Conservation (phyloP, 306 rosid genomes). For the Sphenostylis stenocarpa region DNA sequence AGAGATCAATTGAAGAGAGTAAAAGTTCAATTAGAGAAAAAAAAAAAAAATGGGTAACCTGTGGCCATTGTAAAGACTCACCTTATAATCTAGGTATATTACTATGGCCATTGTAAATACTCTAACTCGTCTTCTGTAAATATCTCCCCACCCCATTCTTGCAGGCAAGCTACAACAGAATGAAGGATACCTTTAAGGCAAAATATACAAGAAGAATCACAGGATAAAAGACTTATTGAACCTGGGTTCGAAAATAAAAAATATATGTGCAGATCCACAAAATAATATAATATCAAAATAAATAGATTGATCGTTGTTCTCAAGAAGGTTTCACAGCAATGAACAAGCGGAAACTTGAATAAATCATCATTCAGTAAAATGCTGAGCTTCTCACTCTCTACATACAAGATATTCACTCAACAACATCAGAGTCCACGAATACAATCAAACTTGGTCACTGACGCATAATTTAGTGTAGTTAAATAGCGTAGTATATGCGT, state of each 20-base stretch:
- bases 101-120: conserved; percentile 47
- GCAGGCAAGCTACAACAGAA: conserved; percentile 26
- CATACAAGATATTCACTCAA: conserved; percentile 8
- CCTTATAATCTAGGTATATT: conserved; percentile 57
- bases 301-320: neutral
- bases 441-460: neutral
- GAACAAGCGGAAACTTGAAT: neutral
- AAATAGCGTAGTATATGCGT: neutral
- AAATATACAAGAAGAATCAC: neutral
- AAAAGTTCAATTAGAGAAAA: conserved; percentile 29
- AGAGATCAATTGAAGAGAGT: conserved; percentile 10
- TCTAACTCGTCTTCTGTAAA: conserved; percentile 43
- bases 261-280: neutral
- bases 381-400: neutral
- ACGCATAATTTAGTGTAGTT: neutral
- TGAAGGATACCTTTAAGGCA: conserved; percentile 18
- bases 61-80: too few relatives aligned
- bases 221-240: neutral
- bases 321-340: neutral
- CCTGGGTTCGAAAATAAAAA: neutral
- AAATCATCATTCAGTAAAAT: conserved; percentile 5
- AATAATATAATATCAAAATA: neutral
- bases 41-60: too few relatives aligned
- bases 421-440: neutral
- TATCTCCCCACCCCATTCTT: conserved; percentile 53